A percentile compares a stretch with the other conserved stretches of the same genome.
Evolutionary conservation across 768 basidiomycete species (phyloP).

Genomic region (Lactarius psammicola): DNA sequence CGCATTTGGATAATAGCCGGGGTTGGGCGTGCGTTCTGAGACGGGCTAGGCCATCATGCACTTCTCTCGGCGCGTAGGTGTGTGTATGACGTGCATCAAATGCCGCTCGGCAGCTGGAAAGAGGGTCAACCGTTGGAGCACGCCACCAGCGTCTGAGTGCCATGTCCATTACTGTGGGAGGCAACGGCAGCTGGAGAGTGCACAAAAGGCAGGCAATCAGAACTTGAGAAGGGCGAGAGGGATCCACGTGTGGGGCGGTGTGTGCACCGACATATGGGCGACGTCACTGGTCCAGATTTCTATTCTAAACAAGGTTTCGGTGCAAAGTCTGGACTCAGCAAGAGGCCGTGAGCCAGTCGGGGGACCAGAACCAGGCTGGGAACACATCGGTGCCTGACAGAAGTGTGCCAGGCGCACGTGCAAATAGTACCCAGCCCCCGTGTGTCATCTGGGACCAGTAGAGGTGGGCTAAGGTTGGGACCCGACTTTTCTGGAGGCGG

Average conservation of each 20-base stretch:
- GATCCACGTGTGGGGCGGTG: not conserved
- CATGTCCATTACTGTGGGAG: not conserved
- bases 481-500: not conserved
- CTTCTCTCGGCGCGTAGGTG: not conserved
- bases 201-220: not conserved
- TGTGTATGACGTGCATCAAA: not conserved
- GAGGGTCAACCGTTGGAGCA: not conserved
- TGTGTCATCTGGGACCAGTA: not conserved
- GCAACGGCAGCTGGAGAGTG: not conserved
- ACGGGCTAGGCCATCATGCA: not conserved
- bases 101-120: not conserved
- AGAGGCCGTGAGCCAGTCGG: not conserved
- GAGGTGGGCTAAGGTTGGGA: too few species aligned
- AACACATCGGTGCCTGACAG: not conserved
- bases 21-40: slow-evolving; percentile 2
- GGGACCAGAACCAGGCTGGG: slow-evolving; percentile 1
- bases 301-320: not conserved
- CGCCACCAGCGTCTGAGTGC: not conserved
- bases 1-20: slow-evolving; percentile 12
- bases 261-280: not conserved
- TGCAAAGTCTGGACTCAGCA: not conserved
- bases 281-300: not conserved
- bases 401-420: not conserved
- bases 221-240: not conserved
- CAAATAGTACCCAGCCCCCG: not conserved